Evolutionary conservation across 257 asterid genomes (phyloP), one percentile per base, ranked within the genome.

Genomic region (Datura wrightii): DNA sequence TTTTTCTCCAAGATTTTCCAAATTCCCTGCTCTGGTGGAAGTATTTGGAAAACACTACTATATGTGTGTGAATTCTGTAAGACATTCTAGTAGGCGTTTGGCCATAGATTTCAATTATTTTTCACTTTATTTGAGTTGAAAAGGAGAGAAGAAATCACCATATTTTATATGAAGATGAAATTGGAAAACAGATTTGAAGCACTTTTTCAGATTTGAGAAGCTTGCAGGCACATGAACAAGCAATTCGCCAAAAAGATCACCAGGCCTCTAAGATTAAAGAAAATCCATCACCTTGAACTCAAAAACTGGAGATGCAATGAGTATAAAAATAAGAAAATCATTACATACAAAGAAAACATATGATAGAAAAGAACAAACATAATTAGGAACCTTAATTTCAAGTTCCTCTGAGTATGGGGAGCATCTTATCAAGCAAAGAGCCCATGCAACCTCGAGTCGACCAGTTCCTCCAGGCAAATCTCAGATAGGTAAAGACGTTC

Each of bases 11-110:
- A 72, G 58, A 72, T 72, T 46, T 19, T 5, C 59, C 80, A 19
- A 4, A 14, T 72, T 72, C 80, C 79, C 10, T 72, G 79, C 39
- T 70, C 16, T 41, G 79, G 36, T 70, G 79, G 18, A 71, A 9
- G 37, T 42, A 42, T 18, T 46, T 72, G 41, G 58, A 71, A 16
- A 39, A 18, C 54, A 71, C 79, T 24, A 10, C 5, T 31, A 31
- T 31, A 63, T 11, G 18, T 2, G 66, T 59, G 66, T 36, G n/a
- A 59, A 59, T 59, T 59, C 1, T 8, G 5, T 59, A 59, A 1
- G 66, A 39, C 31, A 24, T 2, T 39, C 42, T 39, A 39, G 42
- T 39, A 4, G 42, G 42, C 4, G 42, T 39, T 39, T 39, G 42
- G 42, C 3, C 42, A 39, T 39, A 39, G 42, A 39, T 39, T 39